Evolutionary conservation across 208 protist genomes (phyloP), one percentile per base, ranked within the genome.

Genomic region (Trypanosoma lewisi): DNA sequence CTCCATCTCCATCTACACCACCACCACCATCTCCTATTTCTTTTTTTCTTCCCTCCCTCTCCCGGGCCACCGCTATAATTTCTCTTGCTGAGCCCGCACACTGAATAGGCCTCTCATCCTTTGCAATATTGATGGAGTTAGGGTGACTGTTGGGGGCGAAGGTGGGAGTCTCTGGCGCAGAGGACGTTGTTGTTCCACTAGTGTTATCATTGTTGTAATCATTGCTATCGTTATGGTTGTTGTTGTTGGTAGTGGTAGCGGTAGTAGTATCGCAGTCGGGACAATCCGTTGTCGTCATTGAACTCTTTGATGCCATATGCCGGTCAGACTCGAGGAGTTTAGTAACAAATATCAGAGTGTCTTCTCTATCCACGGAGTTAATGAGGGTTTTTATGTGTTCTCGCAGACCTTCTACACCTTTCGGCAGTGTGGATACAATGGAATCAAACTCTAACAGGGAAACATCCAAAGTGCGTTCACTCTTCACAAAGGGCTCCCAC

Each of bases 331-430:
- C 82, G 28, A 93, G 59, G 28, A 70, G 49, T 0, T 59, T 70
- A 14, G 76, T 65, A 28, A 89, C 71, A 16, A 67, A 63, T 37
- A 84, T 57, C 30, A 94, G 80, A 11, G 68, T 71, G 42, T 78
- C 77, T 37, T 87, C 78, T 5, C 66, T 71, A 49, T 89, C 77
- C 17, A 85, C 66, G n/a, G 78, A 48, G 6, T 73, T 53, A 5
- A 94, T 63, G 14, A 91, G 54, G 58, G 76, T 66, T 8, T 81
- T 71, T 37, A 91, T 83, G 69, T 87, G 87, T 61, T 81, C 77
- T 39, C 68, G 66, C 21, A 88, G 62, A 17, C 72, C 57, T 34
- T 70, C 61, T 14, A 73, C 75, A 47, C 44, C 69, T n/a, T 73
- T 63, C 5, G 54, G n/a, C 42, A 30, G 27, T 2, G 16, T 31